Base-by-base conservation (phyloP, 495 filamentous ascomycete genomes). In the Annulohypoxylon moriforme region DNA sequence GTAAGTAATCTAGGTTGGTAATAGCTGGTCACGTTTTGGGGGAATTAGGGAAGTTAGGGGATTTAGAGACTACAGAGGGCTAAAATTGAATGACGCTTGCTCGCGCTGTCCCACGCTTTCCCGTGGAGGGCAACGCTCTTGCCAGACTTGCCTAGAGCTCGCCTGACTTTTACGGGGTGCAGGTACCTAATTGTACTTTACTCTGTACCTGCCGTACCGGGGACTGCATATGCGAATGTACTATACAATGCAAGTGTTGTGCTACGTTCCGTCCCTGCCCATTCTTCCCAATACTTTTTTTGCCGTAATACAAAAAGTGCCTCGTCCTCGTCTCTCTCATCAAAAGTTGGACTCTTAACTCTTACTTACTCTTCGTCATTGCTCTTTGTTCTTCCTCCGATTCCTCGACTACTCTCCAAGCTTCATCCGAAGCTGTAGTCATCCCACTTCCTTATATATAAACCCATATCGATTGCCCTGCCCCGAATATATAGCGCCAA, bases 271-370 rank as follows among this genome's bases (percentile, higher is more conserved):
- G 40, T 36, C 56, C 56, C 49, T 63, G 24, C 49, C 38, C 59
- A 68, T 73, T 67, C 60, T 61, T 62, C 62, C 71, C 52, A 74
- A 70, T 71, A 63, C 36, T 42, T 68, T 42, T 68, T 74, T 71
- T 71, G 64, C 67, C 67, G 67, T 67, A 64, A 74, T 74, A 74
- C 71, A 74, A 74, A 74, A 74, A 70, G 58, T 74, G 58, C 67
- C 71, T 70, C 67, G 46, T 33, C 66, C 67, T 74, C 71, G 55
- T 74, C 47, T 27, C n/a, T 29, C 24, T 24, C 66, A 67, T 50
- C 42, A 55, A 52, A 27, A 33, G 42, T 33, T 38, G 14, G 36
- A 22, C 10, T 52, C 29, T 56, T 29, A 18, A 60, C 55, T 22
- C 16, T 64, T 66, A 57, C 62, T 64, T 47, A 47, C 18, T 22